Conservation (phyloP, 108 stramenopile species). For the Fistulifera pelliculosa region DNA sequence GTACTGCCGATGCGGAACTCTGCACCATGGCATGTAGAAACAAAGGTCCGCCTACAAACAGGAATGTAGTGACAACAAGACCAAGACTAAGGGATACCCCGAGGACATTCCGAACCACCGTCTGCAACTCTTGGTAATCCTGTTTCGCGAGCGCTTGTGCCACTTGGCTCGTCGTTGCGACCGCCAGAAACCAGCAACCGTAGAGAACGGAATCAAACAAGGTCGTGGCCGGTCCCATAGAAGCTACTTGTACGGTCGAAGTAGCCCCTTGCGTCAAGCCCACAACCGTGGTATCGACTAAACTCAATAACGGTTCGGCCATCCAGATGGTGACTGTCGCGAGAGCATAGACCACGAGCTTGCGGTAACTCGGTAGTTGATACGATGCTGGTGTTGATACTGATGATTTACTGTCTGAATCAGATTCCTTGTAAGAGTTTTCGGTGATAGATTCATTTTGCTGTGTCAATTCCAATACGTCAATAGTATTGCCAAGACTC, state of each 20-base stretch:
- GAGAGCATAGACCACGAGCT: conserved; percentile 44
- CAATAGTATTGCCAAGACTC: no score
- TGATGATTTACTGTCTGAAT: background rate
- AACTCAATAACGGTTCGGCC: conserved; percentile 80
- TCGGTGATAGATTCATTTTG: no score
- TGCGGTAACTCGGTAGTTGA: conserved; percentile 46
- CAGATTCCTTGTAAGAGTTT: no score
- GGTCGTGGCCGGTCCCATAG: conserved; percentile 90
- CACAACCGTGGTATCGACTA: conserved; percentile 90
- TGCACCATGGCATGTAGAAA: conserved; percentile 47
- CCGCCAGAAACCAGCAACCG: conserved; percentile 77
- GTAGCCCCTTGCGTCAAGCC: conserved; percentile 34
- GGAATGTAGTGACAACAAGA: conserved; percentile 19
- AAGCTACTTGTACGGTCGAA: conserved; percentile 70
- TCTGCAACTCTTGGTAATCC: conserved; percentile 17
- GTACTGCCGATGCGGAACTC: conserved; percentile 22
- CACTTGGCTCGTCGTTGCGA: conserved; percentile 88
- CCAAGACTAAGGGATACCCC: conserved; percentile 57
- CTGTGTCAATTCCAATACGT: no score
- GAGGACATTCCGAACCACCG: conserved; percentile 52
- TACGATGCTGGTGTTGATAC: conserved; percentile 6
- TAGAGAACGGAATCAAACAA: conserved; percentile 79
- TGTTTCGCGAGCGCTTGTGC: conserved; percentile 19
- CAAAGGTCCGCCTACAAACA: conserved; percentile 34
- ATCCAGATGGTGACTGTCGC: conserved; percentile 85